Evolutionary conservation across 345 rosid genomes (phyloP).

Genomic region (Theobroma cacao): DNA sequence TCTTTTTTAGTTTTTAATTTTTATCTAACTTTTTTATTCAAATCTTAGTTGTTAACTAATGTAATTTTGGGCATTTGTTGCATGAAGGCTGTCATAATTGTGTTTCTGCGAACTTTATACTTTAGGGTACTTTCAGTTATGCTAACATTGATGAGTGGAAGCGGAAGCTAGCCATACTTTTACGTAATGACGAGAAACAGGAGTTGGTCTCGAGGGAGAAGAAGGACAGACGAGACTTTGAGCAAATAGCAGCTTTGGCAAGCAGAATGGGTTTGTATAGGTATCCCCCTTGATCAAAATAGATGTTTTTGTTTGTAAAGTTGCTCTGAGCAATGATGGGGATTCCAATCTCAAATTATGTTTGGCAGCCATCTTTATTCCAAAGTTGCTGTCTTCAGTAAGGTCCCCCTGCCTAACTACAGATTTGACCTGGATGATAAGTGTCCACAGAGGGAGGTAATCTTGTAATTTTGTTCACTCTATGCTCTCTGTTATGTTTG

Average conservation of each 20-base stretch:
- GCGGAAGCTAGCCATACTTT: constrained; percentile 50
- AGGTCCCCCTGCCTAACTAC: constrained; percentile 90
- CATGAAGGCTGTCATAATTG: not conserved
- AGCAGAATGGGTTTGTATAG: constrained; percentile 74
- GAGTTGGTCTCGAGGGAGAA: constrained; percentile 84
- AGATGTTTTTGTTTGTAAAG: not conserved
- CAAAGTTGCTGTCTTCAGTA: constrained; percentile 82
- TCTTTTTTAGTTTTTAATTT: not conserved
- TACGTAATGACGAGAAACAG: constrained; percentile 52
- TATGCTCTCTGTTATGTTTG: not conserved
- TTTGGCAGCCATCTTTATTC: constrained; percentile 74
- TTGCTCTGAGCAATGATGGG: constrained; percentile 8
- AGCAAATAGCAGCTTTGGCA: constrained; percentile 69
- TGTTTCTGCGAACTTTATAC: not conserved
- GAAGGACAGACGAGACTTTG: constrained; percentile 75
- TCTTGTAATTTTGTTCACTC: not conserved
- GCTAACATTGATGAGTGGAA: constrained; percentile 68
- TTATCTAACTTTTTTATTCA: not conserved
- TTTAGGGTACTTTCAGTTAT: constrained; percentile 37
- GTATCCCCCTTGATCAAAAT: constrained; percentile 32
- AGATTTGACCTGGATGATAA: constrained; percentile 91
- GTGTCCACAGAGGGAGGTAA: constrained; percentile 94
- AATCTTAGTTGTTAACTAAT: not conserved
- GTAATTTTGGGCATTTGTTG: not conserved
- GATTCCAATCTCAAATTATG: constrained; percentile 21